Base-by-base conservation (phyloP, 306 rosid genomes). In the Cotoneaster glaucophyllus region DNA sequence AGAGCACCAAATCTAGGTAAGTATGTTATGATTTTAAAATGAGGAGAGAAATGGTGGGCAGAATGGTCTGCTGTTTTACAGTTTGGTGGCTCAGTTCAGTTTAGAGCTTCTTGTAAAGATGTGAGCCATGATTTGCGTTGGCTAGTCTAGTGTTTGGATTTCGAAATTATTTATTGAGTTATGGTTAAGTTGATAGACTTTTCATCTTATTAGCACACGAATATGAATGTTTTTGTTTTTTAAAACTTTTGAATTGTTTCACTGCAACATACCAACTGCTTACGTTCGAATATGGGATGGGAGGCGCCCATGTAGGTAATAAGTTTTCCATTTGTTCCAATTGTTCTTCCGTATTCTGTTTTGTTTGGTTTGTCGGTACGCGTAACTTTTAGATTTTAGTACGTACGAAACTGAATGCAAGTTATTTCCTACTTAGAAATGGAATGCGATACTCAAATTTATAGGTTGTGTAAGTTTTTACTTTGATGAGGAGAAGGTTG, bases 1-100 rank as follows among this genome's bases (percentile, higher is more conserved):
- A 79, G 84, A 83, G 84, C 83, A 67, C 79, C 82, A 76, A 82
- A 77, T 74, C 68, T 87, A 81, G 97, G 89, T 89, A 83, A 87
- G 92, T 77, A n/a, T 77, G 81, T 75, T 79, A 80, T 37, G 64
- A 79, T 80, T 66, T 64, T 79, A 77, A 74, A 82, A 31, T 68
- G 79, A 76, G 76, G 76, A 43, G 64, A 69, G 15, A 34, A 29
- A 45, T 74, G 44, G 19, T 72, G 53, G 61, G 41, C 67, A 52
- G 62, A 82, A 41, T 22, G 43, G 54, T 17, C 54, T 25, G 25
- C 19, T 29, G 17, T 73, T 63, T 57, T 74, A 76, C 63, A 75
- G 48, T 79, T 75, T 73, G 64, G 71, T 71, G 45, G 74, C 59
- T 71, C 79, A 21, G 80, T 78, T 66, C 56, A 78, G 82, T 77